phyloP scores from a whole-genome alignment of 306 rosid genomes.

The Elaeagnus macrophylla region DNA sequence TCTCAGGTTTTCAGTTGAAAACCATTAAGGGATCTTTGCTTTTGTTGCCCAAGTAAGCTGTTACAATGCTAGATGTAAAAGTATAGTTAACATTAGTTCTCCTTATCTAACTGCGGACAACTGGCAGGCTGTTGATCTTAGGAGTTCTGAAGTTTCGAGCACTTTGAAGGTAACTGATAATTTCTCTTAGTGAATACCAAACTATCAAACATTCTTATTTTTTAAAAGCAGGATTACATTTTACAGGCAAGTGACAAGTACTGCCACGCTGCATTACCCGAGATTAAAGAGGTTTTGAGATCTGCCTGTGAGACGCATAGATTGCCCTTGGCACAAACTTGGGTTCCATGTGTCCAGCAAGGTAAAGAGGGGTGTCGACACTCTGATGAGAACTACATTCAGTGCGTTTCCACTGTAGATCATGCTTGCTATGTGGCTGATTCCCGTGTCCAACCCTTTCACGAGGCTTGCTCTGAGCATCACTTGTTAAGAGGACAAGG shows the following conservation, averaged over 20 bases:
- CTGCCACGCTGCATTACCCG: constrained; percentile 56
- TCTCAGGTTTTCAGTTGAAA: background rate
- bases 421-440: constrained; percentile 73
- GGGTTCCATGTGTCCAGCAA: constrained; percentile 75
- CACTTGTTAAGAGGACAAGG: constrained; percentile 96
- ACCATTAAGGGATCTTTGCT: constrained; percentile 9
- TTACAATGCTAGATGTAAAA: constrained; percentile 11
- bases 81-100: constrained; percentile 7
- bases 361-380: constrained; percentile 78
- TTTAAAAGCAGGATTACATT: constrained; percentile 10
- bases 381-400: constrained; percentile 53
- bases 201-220: constrained; percentile 11
- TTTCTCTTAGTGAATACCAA: constrained; percentile 11
- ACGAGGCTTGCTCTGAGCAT: constrained; percentile 96
- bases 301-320: constrained; percentile 74
- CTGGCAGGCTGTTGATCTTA: constrained; percentile 83
- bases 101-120: constrained; percentile 24
- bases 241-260: constrained; percentile 49
- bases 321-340: constrained; percentile 89
- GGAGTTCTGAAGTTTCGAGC: constrained; percentile 45
- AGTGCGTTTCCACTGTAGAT: constrained; percentile 86
- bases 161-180: constrained; percentile 50
- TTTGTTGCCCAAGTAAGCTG: constrained; percentile 4
- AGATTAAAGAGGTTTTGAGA: constrained; percentile 64
- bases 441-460: constrained; percentile 41